A percentile compares a stretch with the other conserved stretches of the same genome.
These are phyloP conservation scores for Brassica balearica DNA, from an alignment of 441 rosid genomes.

Conservation along the genomic window DNA sequence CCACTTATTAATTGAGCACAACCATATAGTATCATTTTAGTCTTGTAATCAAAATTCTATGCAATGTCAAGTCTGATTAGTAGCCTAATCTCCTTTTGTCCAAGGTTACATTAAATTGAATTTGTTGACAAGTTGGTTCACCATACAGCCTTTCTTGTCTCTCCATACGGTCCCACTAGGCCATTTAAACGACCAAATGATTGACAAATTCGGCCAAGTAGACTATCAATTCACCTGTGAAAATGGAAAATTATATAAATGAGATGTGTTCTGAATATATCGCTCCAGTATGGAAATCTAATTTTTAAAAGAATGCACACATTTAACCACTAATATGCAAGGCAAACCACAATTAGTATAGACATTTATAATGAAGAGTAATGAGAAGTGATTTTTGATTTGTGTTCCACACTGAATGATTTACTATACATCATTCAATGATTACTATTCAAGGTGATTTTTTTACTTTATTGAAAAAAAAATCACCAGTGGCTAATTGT, in stretches of 20 bases:
- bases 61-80: conserved; percentile 4
- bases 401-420: too few relatives aligned
- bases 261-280: not conserved
- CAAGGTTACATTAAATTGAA: conserved; percentile 1
- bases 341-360: not conserved
- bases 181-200: not conserved
- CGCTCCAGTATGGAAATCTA: not conserved
- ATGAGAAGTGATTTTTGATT: too few relatives aligned
- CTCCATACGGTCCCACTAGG: not conserved
- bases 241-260: not conserved
- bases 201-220: not conserved
- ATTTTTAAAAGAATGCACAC: not conserved
- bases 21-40: not conserved
- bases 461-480: too few relatives aligned
- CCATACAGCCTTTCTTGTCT: not conserved
- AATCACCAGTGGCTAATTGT: not conserved
- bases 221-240: conserved; percentile 2
- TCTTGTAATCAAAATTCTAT: not conserved
- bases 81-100: conserved; percentile 2
- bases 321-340: conserved; percentile 2
- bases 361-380: not conserved
- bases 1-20: not conserved
- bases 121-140: not conserved
- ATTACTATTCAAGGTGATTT: too few relatives aligned
- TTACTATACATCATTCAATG: too few relatives aligned